Conservation (phyloP, 352 stramenopile species). For the Pythium insidiosum region DNA sequence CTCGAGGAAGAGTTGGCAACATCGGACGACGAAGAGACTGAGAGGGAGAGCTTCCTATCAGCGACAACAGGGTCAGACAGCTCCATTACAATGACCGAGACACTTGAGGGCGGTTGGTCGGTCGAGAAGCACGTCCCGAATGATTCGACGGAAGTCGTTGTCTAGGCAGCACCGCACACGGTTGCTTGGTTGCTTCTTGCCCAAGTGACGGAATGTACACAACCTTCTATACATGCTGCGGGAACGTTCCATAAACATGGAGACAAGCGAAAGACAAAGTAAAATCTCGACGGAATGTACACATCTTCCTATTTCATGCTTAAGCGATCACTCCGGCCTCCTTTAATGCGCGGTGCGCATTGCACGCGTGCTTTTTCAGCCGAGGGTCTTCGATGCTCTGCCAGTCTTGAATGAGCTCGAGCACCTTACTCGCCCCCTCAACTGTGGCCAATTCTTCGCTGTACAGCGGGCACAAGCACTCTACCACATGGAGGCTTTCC, state of each 20-base stretch:
- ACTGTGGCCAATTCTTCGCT: conserved; percentile 73
- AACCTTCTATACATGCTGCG: not conserved
- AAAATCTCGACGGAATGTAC: too few relatives aligned
- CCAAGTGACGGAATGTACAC: conserved; percentile 6
- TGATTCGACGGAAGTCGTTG: conserved; percentile 37
- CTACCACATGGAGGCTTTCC: conserved; percentile 82
- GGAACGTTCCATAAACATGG: not conserved
- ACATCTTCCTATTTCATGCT: conserved; percentile 1
- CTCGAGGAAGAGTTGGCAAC: conserved; percentile 61
- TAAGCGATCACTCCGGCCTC: conserved; percentile 68
- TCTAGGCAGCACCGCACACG: too few relatives aligned
- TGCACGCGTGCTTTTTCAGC: conserved; percentile 82
- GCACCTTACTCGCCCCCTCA: conserved; percentile 39
- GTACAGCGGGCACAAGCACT: conserved; percentile 78
- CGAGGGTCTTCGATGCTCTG: conserved; percentile 77
- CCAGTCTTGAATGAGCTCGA: conserved; percentile 68
- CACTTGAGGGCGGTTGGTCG: conserved; percentile 74
- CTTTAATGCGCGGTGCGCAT: conserved; percentile 67
- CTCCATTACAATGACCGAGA: conserved; percentile 53
- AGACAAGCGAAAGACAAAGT: not conserved
- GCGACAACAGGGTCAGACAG: conserved; percentile 26
- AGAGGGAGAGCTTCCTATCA: conserved; percentile 66
- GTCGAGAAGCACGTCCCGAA: conserved; percentile 72
- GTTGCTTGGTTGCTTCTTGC: too few relatives aligned
- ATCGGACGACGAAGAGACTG: conserved; percentile 65